Conservation (phyloP, 2,329 filamentous ascomycete genomes). For the Colletotrichum gloeosporioides region DNA sequence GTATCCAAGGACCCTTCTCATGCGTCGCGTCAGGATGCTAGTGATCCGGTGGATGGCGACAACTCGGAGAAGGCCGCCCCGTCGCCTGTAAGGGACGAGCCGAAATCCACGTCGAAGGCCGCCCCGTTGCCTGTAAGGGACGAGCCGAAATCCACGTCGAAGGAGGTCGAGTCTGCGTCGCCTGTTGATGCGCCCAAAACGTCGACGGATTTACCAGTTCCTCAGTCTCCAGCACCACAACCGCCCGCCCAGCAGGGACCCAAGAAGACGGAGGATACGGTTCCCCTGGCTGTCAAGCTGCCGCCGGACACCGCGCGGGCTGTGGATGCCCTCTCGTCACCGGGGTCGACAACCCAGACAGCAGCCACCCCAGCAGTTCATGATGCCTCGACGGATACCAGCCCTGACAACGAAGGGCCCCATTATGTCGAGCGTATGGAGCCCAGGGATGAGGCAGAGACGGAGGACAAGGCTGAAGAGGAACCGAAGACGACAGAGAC, state of each 20-base stretch:
- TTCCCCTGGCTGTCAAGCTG: constrained; percentile 34
- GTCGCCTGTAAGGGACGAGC: background rate
- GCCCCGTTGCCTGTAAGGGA: background rate
- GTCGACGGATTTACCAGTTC: background rate
- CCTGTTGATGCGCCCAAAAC: background rate
- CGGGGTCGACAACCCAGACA: constrained; percentile 74
- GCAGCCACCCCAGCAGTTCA: constrained; percentile 74
- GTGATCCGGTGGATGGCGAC: background rate
- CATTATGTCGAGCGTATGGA: constrained; percentile 57
- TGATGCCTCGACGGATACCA: constrained; percentile 75
- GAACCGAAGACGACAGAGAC: constrained; percentile 3
- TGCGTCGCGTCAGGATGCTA: constrained; percentile 10
- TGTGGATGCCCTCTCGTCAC: constrained; percentile 56
- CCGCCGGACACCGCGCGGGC: constrained; percentile 40
- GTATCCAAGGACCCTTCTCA: constrained; percentile 3
- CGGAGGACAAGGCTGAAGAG: constrained; percentile 33
- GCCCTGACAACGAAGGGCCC: constrained; percentile 71
- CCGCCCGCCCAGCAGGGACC: constrained; percentile 31
- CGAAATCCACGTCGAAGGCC: background rate
- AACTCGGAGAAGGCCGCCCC: background rate
- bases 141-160: background rate
- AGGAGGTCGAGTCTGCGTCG: background rate
- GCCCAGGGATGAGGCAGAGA: constrained; percentile 36
- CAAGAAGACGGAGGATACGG: constrained; percentile 32
- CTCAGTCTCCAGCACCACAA: background rate